Percentiles rank a stretch among this genome's conserved stretches.
phyloP scores from a whole-genome alignment of 192 early-diverging fungal species.

The Glomus cerebriforme region DNA sequence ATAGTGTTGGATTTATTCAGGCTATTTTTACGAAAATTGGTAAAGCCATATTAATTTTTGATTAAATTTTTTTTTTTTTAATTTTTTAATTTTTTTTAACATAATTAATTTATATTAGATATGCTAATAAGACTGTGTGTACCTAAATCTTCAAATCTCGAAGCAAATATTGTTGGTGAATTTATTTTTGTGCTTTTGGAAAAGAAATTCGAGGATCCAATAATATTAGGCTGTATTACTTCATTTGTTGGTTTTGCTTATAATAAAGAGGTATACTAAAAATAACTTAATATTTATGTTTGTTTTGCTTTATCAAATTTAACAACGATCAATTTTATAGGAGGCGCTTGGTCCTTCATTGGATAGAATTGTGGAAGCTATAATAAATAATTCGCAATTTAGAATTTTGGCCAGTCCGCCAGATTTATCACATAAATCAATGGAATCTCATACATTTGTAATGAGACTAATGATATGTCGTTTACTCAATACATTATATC shows the following conservation, averaged over 20 bases:
- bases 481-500: slow-evolving; percentile 54
- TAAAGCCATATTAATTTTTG: background rate
- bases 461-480: slow-evolving; percentile 50
- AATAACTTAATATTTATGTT: background rate
- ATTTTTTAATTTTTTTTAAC: background rate
- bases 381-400: slow-evolving; percentile 46
- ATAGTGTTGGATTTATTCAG: background rate
- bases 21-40: slow-evolving; percentile 25
- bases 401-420: slow-evolving; percentile 36
- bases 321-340: slow-evolving; percentile 1
- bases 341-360: slow-evolving; percentile 36
- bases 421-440: slow-evolving; percentile 37
- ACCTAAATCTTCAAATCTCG: slow-evolving; percentile 19
- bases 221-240: slow-evolving; percentile 44
- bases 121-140: slow-evolving; percentile 13
- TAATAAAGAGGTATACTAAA: slow-evolving; percentile 39
- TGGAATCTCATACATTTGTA: slow-evolving; percentile 34
- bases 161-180: slow-evolving; percentile 42
- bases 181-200: slow-evolving; percentile 43
- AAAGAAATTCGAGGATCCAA: slow-evolving; percentile 44
- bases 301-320: background rate
- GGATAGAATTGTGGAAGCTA: slow-evolving; percentile 41
- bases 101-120: slow-evolving; percentile 7
- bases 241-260: slow-evolving; percentile 42
- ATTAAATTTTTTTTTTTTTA: background rate